Evolutionary conservation across 2,329 filamentous ascomycete genomes (phyloP).

Genomic region (Fusarium napiforme): DNA sequence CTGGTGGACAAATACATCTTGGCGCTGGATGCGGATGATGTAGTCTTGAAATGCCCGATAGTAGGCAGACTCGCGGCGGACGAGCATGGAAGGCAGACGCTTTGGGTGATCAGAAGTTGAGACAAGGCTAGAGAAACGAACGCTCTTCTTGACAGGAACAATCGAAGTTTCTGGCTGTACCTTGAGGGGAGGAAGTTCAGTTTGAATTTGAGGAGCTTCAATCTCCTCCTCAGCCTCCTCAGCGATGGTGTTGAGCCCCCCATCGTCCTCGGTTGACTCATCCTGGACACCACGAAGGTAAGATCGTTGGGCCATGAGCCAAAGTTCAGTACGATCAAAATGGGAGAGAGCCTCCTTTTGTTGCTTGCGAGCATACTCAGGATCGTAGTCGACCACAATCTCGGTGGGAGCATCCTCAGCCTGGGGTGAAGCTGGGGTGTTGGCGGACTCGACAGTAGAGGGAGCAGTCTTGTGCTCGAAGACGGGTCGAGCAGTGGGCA

Average conservation of each 20-base stretch:
- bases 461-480: conserved; percentile 48
- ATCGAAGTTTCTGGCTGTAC: conserved; percentile 35
- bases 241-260: conserved; percentile 52
- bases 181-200: conserved; percentile 37
- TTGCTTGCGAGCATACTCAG: conserved; percentile 79
- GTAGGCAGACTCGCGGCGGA: conserved; percentile 79
- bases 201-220: conserved; percentile 44
- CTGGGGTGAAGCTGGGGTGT: conserved; percentile 54
- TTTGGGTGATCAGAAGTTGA: conserved; percentile 59
- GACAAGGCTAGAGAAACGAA: conserved; percentile 74
- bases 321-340: conserved; percentile 84
- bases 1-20: conserved; percentile 86
- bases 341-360: conserved; percentile 77
- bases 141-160: conserved; percentile 72
- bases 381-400: conserved; percentile 77
- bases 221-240: conserved; percentile 48
- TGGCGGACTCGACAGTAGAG: conserved; percentile 46
- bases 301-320: conserved; percentile 83
- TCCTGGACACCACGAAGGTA: conserved; percentile 77
- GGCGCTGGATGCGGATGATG: conserved; percentile 70
- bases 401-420: conserved; percentile 70
- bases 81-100: conserved; percentile 63
- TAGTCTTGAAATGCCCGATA: conserved; percentile 87
- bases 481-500: conserved; percentile 71
- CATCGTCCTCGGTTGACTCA: conserved; percentile 50